Percentiles rank a stretch among this genome's conserved stretches.
These are phyloP conservation scores for Fragaria iinumae DNA, from an alignment of 306 rosid species.

Conservation along the genomic window DNA sequence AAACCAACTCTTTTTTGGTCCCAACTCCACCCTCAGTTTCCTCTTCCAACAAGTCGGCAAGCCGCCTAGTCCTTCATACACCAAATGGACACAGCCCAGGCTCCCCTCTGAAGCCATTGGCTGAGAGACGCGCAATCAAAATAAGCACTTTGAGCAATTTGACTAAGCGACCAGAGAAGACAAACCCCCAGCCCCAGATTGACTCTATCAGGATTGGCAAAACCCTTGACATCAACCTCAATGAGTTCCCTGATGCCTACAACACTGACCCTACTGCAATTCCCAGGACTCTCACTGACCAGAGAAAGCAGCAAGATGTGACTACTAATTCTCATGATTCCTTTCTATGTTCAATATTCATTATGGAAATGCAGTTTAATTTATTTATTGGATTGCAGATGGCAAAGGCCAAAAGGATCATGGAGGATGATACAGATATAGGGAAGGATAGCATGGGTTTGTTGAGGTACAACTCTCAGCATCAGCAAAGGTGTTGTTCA, in stretches of 20 bases:
- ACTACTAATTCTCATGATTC: not conserved
- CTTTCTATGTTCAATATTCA: not conserved
- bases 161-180: conserved; percentile 32
- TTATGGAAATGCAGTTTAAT: not conserved
- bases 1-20: conserved; percentile 38
- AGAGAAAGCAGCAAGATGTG: conserved; percentile 22
- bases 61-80: conserved; percentile 19
- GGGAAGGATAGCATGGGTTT: not conserved
- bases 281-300: conserved; percentile 24
- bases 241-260: conserved; percentile 45
- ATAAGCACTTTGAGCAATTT: conserved; percentile 38
- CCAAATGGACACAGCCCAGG: conserved; percentile 27
- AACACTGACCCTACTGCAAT: conserved; percentile 12
- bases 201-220: conserved; percentile 10
- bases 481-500: conserved; percentile 6
- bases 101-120: conserved; percentile 70
- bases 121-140: conserved; percentile 62
- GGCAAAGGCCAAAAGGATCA: conserved; percentile 12
- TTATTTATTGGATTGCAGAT: conserved; percentile 21
- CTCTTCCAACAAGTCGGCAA: conserved; percentile 45
- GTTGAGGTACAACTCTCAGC: not conserved
- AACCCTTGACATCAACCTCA: conserved; percentile 54
- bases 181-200: conserved; percentile 21
- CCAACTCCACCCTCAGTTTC: conserved; percentile 66
- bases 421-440: conserved; percentile 5